Percentiles rank a stretch among this genome's conserved stretches.
These are phyloP conservation scores for Ceratocystis diversiconidia DNA, from an alignment of 2,329 filamentous ascomycete genomes.

Conservation along the genomic window DNA sequence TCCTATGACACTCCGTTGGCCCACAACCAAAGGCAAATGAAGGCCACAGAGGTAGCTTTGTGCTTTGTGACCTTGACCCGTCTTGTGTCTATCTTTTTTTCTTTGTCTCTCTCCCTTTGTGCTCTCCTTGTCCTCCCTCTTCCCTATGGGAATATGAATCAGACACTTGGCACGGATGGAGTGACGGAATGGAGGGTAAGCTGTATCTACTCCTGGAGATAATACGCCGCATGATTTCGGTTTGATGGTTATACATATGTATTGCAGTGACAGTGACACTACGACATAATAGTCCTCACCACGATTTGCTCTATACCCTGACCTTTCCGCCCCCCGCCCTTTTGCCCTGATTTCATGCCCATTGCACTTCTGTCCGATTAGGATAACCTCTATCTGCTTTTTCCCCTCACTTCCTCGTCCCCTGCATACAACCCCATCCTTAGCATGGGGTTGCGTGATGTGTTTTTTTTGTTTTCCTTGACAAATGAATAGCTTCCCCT, in stretches of 20 bases:
- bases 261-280: background rate
- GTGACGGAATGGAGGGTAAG: background rate
- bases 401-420: background rate
- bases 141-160: background rate
- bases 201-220: background rate
- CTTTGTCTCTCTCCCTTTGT: background rate
- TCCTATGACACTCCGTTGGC: background rate
- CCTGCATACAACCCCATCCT: constrained; percentile 3
- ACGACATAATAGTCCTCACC: background rate
- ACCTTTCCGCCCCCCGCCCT: background rate
- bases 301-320: background rate
- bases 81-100: background rate
- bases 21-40: background rate
- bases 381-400: background rate
- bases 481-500: background rate
- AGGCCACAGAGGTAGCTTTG: background rate
- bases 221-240: background rate
- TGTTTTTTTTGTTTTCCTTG: background rate
- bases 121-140: background rate
- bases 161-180: background rate
- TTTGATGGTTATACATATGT: background rate
- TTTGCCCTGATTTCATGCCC: background rate
- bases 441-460: background rate
- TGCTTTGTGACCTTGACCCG: background rate
- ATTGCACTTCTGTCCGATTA: background rate